Percentiles rank a stretch among this genome's conserved stretches.
These are phyloP conservation scores for Alloteropsis semialata DNA, from an alignment of 176 grass and related monocot genomes.

Conservation along the genomic window DNA sequence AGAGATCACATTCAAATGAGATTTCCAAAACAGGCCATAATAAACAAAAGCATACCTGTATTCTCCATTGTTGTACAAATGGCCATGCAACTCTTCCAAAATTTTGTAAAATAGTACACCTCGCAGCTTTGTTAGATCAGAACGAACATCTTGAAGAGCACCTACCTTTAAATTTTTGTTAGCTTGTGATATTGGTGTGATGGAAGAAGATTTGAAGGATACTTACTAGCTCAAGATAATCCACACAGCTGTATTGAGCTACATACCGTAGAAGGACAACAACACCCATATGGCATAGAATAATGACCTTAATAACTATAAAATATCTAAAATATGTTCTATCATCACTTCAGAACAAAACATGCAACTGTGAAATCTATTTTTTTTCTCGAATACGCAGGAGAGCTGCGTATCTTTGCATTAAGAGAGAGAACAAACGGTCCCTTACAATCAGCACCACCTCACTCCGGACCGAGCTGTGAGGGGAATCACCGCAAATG, in stretches of 20 bases:
- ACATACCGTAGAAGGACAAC: background rate
- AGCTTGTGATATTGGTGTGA: slow-evolving; percentile 20
- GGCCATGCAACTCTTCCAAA: slow-evolving; percentile 89
- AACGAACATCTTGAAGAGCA: slow-evolving; percentile 98
- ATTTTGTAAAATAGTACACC: slow-evolving; percentile 94
- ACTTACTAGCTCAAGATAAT: background rate
- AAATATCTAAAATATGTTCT: background rate
- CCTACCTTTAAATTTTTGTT: slow-evolving; percentile 78
- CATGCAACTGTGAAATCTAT: too few species aligned
- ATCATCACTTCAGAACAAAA: background rate
- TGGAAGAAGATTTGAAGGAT: slow-evolving; percentile 34
- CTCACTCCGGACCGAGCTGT: too few species aligned
- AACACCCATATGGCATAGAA: background rate
- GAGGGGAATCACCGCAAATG: background rate
- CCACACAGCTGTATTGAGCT: background rate
- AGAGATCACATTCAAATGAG: slow-evolving; percentile 18
- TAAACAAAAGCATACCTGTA: slow-evolving; percentile 54
- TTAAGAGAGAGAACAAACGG: too few species aligned
- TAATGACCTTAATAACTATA: slow-evolving; percentile 10
- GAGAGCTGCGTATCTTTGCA: too few species aligned
- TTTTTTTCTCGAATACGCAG: too few species aligned
- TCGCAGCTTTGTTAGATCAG: slow-evolving; percentile 86
- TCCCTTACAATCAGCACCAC: too few species aligned
- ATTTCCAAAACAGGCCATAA: slow-evolving; percentile 16
- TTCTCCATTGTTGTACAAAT: slow-evolving; percentile 93